Base-by-base conservation (phyloP, 495 filamentous ascomycete species). In the Aspergillus kassunensis region DNA sequence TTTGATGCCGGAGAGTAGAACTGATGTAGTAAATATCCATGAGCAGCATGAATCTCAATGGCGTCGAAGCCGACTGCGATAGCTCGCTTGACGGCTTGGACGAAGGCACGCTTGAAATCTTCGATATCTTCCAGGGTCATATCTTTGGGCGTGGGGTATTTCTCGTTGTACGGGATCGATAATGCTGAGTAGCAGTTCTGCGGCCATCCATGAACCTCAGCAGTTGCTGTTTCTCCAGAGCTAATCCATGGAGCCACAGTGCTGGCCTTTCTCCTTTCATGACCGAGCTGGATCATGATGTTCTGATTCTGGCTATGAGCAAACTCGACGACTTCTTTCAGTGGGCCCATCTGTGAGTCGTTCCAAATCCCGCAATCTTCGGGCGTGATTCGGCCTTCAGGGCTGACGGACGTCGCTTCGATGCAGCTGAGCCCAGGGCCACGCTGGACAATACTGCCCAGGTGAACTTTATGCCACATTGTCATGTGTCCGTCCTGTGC, bases 221-320 rank as follows among this genome's bases (percentile, higher is more conserved):
- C 63, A 7, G 58, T 59, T 1, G 75, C 66, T 11, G 74, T 64
- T 0, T 52, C 63, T 10, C 46, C 58, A 4, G 20, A 20, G 5
- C 31, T 30, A 30, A 50, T 19, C 79, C 79, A 87, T 0, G 81
- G 82, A 0, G 80, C 73, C 9, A 80, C 55, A 1, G 74, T 80
- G 56, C 75, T 79, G 11, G 77, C 81, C 65, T 87, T 87, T 21
- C 83, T 71, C 6, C 84, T 84, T n/a, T 83, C 83, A 58, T 88
- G 85, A 3, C 65, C 81, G 9, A 87, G 74, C 65, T 87, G 84
- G 44, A 88, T 84, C 18, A 74, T 82, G 40, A 82, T 69, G 55
- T 82, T 78, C 53, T 80, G 75, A 56, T 68, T 69, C 61, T 88
- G 85, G 6, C 67, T 73, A 33, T 71, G 67, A 1, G 60, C 63